Conservation (phyloP, 257 asterid species). For the Fraxinus americana region DNA sequence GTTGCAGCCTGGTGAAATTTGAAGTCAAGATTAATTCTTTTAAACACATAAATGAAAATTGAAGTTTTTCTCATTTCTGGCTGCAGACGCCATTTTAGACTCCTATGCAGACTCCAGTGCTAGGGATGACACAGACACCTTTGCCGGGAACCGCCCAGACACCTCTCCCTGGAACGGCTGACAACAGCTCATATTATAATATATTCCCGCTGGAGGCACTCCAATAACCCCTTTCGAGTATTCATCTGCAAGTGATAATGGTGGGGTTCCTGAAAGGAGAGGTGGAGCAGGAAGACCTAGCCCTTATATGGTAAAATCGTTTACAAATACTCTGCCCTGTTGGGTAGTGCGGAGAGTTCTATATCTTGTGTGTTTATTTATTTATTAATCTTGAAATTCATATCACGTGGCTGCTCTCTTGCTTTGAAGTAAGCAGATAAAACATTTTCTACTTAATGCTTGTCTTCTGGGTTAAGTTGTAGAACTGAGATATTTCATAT, state of each 20-base stretch:
- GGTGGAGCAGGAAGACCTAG: slow-evolving; percentile 75
- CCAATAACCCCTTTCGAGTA: slow-evolving; percentile 81
- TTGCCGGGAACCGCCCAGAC: slow-evolving; percentile 72
- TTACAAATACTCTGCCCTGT: slow-evolving; percentile 6
- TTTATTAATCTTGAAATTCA: not conserved
- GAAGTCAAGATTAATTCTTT: slow-evolving; percentile 3
- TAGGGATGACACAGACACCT: slow-evolving; percentile 73
- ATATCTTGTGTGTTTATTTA: not conserved
- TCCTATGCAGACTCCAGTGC: slow-evolving; percentile 58
- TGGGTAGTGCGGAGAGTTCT: slow-evolving; percentile 2
- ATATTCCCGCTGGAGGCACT: slow-evolving; percentile 82
- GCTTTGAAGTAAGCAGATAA: slow-evolving; percentile 6
- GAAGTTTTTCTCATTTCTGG: not conserved
- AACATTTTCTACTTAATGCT: slow-evolving; percentile 6
- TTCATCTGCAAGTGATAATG: slow-evolving; percentile 53
- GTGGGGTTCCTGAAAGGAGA: slow-evolving; percentile 53
- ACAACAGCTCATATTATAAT: slow-evolving; percentile 59
- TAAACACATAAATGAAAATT: not conserved
- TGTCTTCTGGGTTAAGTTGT: slow-evolving; percentile 17
- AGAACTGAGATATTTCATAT: slow-evolving; percentile 25
- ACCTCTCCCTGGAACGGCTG: slow-evolving; percentile 73
- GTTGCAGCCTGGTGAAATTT: slow-evolving; percentile 8
- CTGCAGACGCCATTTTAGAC: slow-evolving; percentile 61
- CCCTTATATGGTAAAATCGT: slow-evolving; percentile 65
- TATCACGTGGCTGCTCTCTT: not conserved